Percentiles rank a stretch among this genome's conserved stretches.
Conservation (phyloP, 352 stramenopile genomes). For the Pythium pectinolyticum region DNA sequence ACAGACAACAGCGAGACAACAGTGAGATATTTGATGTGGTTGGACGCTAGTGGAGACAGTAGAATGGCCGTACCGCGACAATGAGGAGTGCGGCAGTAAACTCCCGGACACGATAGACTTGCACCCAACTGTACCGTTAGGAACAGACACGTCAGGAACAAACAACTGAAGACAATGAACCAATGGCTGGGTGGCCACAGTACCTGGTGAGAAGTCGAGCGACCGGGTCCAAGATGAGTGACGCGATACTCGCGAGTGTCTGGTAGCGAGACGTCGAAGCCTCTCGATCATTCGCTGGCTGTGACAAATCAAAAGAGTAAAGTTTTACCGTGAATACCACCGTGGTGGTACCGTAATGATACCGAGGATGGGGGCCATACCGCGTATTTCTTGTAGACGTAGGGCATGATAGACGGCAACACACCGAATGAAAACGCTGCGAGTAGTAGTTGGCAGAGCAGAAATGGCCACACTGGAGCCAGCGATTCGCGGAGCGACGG, state of each 20-base stretch:
- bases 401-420: slow-evolving; percentile 70
- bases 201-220: slow-evolving; percentile 45
- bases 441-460: slow-evolving; percentile 55
- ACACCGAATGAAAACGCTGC: slow-evolving; percentile 66
- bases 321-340: neutral
- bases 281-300: slow-evolving; percentile 42
- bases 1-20: neutral
- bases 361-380: slow-evolving; percentile 26
- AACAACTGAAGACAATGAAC: no score
- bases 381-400: slow-evolving; percentile 70
- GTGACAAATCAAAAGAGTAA: no score
- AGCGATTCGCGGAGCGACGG: slow-evolving; percentile 32
- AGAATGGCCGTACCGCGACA: slow-evolving; percentile 38
- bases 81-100: slow-evolving; percentile 35
- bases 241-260: slow-evolving; percentile 50
- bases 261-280: slow-evolving; percentile 47
- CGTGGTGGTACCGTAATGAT: neutral
- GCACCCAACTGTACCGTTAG: slow-evolving; percentile 55
- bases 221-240: slow-evolving; percentile 55
- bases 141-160: no score
- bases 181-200: no score
- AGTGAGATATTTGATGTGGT: no score
- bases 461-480: slow-evolving; percentile 44
- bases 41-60: neutral
- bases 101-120: slow-evolving; percentile 47